Evolutionary conservation across 192 early-diverging fungal species (phyloP).

Genomic region (Coemansia umbellata): DNA sequence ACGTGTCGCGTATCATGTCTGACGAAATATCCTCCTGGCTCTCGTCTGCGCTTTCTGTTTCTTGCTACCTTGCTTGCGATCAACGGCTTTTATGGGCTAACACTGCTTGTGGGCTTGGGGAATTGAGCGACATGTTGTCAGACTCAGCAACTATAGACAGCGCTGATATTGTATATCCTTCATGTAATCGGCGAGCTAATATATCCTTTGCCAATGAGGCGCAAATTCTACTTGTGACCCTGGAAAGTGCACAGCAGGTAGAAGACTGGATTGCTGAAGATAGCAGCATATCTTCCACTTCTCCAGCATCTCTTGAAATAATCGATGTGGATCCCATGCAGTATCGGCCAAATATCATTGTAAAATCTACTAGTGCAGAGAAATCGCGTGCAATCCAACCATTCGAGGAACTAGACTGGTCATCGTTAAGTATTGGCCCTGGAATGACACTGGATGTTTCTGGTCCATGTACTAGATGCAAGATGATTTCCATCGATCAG

Average conservation of each 20-base stretch:
- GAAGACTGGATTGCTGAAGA: constrained; percentile 52
- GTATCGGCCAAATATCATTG: constrained; percentile 71
- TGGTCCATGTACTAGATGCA: constrained; percentile 67
- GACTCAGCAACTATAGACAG: neutral
- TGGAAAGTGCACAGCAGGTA: constrained; percentile 55
- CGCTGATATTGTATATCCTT: neutral
- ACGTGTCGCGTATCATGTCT: constrained; percentile 20
- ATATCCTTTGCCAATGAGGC: constrained; percentile 70
- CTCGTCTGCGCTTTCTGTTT: constrained; percentile 44
- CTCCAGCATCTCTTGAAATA: neutral
- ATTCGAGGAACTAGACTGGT: constrained; percentile 70
- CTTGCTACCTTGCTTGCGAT: constrained; percentile 50
- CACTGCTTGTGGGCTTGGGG: neutral
- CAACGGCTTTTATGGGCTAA: constrained; percentile 16
- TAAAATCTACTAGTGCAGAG: constrained; percentile 28
- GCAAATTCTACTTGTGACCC: constrained; percentile 65
- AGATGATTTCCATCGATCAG: constrained; percentile 73
- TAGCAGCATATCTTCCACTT: neutral
- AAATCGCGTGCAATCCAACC: constrained; percentile 29
- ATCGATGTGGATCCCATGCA: constrained; percentile 33
- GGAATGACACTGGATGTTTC: constrained; percentile 20
- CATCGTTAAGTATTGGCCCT: constrained; percentile 1
- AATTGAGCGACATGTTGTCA: neutral
- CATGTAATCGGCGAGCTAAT: neutral
- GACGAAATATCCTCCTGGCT: constrained; percentile 45